phyloP scores from a whole-genome alignment of 2,329 filamentous ascomycete species.

The Aspergillus uvarum region DNA sequence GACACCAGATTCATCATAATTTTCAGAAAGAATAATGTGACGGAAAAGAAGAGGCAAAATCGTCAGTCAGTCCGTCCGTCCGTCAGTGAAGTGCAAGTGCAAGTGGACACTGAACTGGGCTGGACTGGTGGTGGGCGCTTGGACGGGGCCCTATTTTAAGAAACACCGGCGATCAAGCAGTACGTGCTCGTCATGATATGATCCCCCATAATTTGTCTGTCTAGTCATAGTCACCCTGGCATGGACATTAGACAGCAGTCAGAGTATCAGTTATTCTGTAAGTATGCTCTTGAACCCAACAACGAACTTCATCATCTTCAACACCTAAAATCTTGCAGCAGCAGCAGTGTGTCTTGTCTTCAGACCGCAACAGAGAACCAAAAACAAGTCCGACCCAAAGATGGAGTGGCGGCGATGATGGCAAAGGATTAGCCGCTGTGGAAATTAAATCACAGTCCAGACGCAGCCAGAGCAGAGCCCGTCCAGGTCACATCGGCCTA shows the following conservation, averaged over 20 bases:
- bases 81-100: too few species aligned
- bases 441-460: constrained; percentile 8
- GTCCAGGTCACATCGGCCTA: not conserved
- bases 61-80: too few species aligned
- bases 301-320: not conserved
- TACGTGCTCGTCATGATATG: not conserved
- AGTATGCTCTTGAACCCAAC: too few species aligned
- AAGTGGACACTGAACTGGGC: too few species aligned
- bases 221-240: too few species aligned
- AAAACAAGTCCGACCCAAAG: not conserved
- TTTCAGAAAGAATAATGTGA: not conserved
- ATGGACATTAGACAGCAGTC: not conserved
- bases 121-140: not conserved
- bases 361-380: not conserved
- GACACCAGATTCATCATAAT: not conserved
- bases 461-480: not conserved
- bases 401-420: not conserved
- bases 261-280: not conserved
- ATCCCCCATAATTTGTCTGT: not conserved
- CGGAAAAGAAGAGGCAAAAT: not conserved
- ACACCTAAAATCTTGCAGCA: too few species aligned
- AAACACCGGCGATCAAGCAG: not conserved
- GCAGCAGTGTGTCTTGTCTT: too few species aligned
- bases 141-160: not conserved
- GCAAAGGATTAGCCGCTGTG: constrained; percentile 1